Evolutionary conservation across 1,139 yeast genomes (phyloP).

Genomic region (Candida dubliniensis): DNA sequence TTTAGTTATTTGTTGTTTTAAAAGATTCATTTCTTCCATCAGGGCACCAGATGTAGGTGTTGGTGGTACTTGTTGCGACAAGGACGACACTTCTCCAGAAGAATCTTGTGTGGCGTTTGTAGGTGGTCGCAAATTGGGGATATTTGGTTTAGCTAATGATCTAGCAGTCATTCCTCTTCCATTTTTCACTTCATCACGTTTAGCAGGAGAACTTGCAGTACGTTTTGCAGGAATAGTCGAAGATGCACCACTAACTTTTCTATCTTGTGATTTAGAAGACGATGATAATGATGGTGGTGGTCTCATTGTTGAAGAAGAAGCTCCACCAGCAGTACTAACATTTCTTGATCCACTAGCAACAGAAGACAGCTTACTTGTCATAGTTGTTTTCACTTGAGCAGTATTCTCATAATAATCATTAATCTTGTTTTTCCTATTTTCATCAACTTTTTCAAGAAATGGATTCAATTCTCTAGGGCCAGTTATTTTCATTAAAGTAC

Average conservation of each 20-base stretch:
- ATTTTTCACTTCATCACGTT: constrained; percentile 34
- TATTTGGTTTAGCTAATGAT: constrained; percentile 27
- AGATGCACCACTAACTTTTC: constrained; percentile 4
- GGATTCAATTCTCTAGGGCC: constrained; percentile 70
- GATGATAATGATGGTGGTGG: constrained; percentile 12
- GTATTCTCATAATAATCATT: constrained; percentile 50
- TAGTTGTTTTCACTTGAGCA: constrained; percentile 52
- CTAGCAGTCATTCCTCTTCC: constrained; percentile 43
- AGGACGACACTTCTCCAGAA: no score
- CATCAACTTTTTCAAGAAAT: constrained; percentile 70
- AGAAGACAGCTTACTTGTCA: not conserved
- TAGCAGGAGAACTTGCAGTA: constrained; percentile 66
- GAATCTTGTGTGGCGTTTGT: constrained; percentile 5
- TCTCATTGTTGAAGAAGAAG: constrained; percentile 6
- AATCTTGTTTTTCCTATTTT: constrained; percentile 68
- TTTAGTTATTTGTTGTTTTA: constrained; percentile 41
- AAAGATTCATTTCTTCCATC: constrained; percentile 32
- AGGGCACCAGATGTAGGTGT: not conserved
- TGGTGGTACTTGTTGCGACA: not conserved
- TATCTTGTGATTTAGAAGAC: constrained; percentile 8
- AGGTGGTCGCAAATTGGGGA: constrained; percentile 17
- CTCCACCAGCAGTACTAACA: not conserved
- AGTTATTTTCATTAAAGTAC: constrained; percentile 76
- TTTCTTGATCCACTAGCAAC: constrained; percentile 8
- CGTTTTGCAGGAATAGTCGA: constrained; percentile 60